Conservation (phyloP, 257 asterid genomes). For the Salvia hispanica region DNA sequence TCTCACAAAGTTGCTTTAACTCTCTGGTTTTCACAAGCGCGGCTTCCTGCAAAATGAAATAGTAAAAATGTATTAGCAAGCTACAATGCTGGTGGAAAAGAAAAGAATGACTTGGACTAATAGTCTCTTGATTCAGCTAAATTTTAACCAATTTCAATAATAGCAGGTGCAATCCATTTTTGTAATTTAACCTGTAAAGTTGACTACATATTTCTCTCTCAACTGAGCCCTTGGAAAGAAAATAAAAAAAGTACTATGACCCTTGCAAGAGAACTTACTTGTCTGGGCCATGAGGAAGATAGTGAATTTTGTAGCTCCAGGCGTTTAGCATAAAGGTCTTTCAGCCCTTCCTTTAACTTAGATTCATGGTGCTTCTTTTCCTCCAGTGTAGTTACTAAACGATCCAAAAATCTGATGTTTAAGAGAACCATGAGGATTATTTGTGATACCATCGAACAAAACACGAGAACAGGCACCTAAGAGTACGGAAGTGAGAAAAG, state of each 20-base stretch:
- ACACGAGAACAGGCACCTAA: constrained; percentile 4
- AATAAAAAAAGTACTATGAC: background rate
- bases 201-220: background rate
- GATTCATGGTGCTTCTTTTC: constrained; percentile 89
- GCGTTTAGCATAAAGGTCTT: constrained; percentile 71
- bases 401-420: constrained; percentile 82
- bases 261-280: constrained; percentile 53
- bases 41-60: constrained; percentile 60
- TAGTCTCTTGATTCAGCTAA: no score
- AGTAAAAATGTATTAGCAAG: background rate
- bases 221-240: constrained; percentile 14
- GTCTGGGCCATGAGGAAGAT: constrained; percentile 97
- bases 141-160: background rate
- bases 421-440: constrained; percentile 16
- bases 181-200: background rate
- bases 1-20: constrained; percentile 78
- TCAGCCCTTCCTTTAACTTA: constrained; percentile 79
- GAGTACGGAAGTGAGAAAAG: constrained; percentile 9
- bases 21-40: constrained; percentile 70
- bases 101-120: background rate
- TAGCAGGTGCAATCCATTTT: background rate
- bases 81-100: background rate
- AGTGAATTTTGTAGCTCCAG: constrained; percentile 91
- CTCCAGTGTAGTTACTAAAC: constrained; percentile 79
- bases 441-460: constrained; percentile 5